Evolutionary conservation across 768 basidiomycete species (phyloP), one percentile per base, ranked within the genome.

Genomic region (Thelephora ganbajun): DNA sequence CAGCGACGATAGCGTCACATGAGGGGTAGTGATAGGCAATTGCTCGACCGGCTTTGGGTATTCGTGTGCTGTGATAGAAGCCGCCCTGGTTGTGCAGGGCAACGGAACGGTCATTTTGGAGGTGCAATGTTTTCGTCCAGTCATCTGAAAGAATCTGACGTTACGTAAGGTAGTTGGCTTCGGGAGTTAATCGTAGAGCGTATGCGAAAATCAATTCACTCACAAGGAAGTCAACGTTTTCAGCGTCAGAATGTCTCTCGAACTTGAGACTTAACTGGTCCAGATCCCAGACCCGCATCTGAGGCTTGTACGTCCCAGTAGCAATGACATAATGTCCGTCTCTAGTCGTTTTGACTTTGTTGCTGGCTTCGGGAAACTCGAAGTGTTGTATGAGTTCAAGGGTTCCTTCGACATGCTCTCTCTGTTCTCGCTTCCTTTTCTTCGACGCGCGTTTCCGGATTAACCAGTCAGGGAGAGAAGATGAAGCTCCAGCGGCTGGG

Each of bases 151-250:
- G 72, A 56, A 90, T 82, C 92, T 96, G 63, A 53, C 49, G 3
- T 41, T 22, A 14, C 12, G 12, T 9, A 9, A 9, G 16, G 39
- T 41, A n/a, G 14, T 41, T 41, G 14, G n/a, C n/a, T n/a, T n/a
- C n/a, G n/a, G n/a, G n/a, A n/a, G n/a, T n/a, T n/a, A n/a, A 37
- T 37, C 22, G 14, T 7, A 22, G 16, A 41, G 14, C 12, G 22
- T 6, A 41, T 16, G 39, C 4, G 16, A 22, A 14, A 30, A 22
- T 2, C 39, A 22, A 76, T 70, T 71, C 63, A 85, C 92, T 76
- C 68, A 96, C 92, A 71, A 83, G 75, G 67, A 99, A 99, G 62
- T 99, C 96, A 54, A 99, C 84, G 62, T 98, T 99, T 70, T 98
- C 94, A 11, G 84, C 78, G 59, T 99, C 92, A 2, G 92, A 82